Percentiles rank a stretch among this genome's conserved stretches.
Conservation (phyloP, 441 rosid species). For the Kokia cookei region DNA sequence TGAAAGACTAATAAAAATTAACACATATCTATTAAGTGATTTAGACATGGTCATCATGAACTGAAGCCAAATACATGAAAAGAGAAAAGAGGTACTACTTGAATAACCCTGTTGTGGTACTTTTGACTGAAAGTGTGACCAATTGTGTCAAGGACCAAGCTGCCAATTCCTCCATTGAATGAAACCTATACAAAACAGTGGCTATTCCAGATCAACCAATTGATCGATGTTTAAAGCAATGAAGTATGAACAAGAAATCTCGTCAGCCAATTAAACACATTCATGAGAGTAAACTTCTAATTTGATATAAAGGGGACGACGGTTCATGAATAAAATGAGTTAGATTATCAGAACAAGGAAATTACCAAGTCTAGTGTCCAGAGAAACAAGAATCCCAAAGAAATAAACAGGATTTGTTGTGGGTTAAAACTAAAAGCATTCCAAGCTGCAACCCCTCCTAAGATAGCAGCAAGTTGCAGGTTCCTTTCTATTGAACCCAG, state of each 20-base stretch:
- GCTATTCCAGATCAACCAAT: not conserved
- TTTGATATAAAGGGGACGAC: not conserved
- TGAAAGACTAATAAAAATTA: not conserved
- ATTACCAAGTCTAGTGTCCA: constrained; percentile 77
- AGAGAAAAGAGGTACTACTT: constrained; percentile 31
- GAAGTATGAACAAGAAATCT: not conserved
- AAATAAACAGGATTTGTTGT: constrained; percentile 55
- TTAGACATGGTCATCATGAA: not conserved
- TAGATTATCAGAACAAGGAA: constrained; percentile 1
- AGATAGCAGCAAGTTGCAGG: constrained; percentile 59
- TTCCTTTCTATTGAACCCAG: constrained; percentile 72
- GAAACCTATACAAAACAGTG: constrained; percentile 47
- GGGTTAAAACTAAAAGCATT: constrained; percentile 44
- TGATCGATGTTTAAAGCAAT: not conserved
- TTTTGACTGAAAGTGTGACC: constrained; percentile 74
- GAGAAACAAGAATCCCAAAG: constrained; percentile 59
- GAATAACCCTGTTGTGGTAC: constrained; percentile 78
- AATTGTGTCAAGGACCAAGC: constrained; percentile 73
- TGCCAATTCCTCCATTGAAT: constrained; percentile 74
- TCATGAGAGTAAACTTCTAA: not conserved
- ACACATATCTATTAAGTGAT: not conserved
- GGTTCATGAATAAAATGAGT: not conserved
- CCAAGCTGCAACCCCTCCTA: constrained; percentile 64
- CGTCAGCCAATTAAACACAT: not conserved
- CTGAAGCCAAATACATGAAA: not conserved